Conservation (phyloP, 176 grass and related monocot species). For the Themeda triandra region DNA sequence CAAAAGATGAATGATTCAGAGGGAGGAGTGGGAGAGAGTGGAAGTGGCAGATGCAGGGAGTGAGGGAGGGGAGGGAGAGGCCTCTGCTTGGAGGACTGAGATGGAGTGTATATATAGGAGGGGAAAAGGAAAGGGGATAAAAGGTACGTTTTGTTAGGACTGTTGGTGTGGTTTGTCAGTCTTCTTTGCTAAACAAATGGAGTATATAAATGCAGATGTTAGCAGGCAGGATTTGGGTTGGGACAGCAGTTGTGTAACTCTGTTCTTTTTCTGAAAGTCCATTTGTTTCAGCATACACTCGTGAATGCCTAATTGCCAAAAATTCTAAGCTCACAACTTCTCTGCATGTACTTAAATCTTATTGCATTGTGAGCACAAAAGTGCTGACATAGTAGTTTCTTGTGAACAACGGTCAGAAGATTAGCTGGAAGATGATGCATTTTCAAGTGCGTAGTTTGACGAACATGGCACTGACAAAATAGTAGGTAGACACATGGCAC, state of each 20-base stretch:
- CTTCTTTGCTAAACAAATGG: background rate
- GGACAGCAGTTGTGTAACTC: background rate
- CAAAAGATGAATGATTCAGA: constrained; percentile 49
- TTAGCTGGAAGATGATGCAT: background rate
- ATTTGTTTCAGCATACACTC: background rate
- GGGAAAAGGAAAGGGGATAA: constrained; percentile 36
- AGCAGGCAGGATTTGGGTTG: constrained; percentile 11
- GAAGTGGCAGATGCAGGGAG: constrained; percentile 28
- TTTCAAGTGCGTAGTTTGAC: background rate
- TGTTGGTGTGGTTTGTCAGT: constrained; percentile 21
- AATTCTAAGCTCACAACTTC: background rate
- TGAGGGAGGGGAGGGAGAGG: no score
- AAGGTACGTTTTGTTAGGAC: constrained; percentile 51
- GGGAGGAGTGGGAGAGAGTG: constrained; percentile 27
- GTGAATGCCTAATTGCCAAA: background rate
- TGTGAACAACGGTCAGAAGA: background rate
- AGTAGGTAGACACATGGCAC: constrained; percentile 11
- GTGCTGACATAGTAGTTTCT: background rate
- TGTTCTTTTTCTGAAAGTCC: background rate
- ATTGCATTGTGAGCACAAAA: no score
- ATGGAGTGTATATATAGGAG: constrained; percentile 23
- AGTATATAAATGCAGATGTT: background rate
- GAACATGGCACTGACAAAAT: background rate
- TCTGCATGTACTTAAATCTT: background rate
- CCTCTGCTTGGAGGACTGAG: constrained; percentile 11